Conservation (phyloP, 2,329 filamentous ascomycete species). For the Aspergillus fijiensis region DNA sequence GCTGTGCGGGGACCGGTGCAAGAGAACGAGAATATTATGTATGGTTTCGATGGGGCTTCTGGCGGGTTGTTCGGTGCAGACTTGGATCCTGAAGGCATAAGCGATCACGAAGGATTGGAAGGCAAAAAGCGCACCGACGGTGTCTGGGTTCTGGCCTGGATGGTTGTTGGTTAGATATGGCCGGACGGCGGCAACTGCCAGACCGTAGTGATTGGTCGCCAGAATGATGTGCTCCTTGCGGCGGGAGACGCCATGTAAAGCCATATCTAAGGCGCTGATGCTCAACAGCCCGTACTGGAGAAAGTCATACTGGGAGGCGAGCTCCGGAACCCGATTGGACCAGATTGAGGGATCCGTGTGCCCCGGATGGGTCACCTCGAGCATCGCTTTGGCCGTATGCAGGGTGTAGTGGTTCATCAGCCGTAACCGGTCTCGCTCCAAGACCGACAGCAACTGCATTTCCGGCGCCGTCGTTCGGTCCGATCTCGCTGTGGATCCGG, state of each 20-base stretch:
- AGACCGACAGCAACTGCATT: not conserved
- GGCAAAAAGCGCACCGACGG: not conserved
- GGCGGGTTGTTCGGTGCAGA: not conserved
- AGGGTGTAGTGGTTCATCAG: slow-evolving; percentile 1
- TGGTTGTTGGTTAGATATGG: no score
- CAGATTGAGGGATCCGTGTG: not conserved
- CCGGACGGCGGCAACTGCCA: no score
- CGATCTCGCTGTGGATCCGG: not conserved
- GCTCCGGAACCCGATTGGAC: not conserved
- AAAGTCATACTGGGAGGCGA: not conserved
- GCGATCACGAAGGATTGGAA: not conserved
- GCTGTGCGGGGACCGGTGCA: not conserved
- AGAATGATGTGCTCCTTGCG: not conserved
- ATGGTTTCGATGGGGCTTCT: not conserved
- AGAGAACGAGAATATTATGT: not conserved
- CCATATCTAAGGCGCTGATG: not conserved
- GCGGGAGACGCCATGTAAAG: not conserved
- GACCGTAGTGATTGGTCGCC: no score
- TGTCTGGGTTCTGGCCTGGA: not conserved
- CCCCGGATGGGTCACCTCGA: not conserved
- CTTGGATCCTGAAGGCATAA: not conserved
- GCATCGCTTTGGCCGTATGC: not conserved
- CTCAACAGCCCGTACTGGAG: not conserved
- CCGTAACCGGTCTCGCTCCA: not conserved
- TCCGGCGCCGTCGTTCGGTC: not conserved